A percentile compares a stretch with the other conserved stretches of the same genome.
These are phyloP conservation scores for Trametes cinnabarina DNA, from an alignment of 768 basidiomycete genomes.

Conservation along the genomic window DNA sequence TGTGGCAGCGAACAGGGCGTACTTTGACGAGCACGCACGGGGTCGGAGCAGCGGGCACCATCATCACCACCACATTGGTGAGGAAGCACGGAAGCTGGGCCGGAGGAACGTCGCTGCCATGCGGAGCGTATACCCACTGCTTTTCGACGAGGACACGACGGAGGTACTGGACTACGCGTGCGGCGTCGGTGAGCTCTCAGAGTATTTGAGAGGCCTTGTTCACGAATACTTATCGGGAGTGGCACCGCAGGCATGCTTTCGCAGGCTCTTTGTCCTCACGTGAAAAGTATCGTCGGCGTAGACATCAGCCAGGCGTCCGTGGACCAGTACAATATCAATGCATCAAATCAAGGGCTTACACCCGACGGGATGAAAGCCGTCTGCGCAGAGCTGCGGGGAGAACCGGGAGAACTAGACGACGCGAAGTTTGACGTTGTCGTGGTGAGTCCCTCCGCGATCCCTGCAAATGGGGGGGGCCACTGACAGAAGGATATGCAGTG, in stretches of 20 bases:
- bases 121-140: slow-evolving; percentile 23
- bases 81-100: slow-evolving; percentile 18
- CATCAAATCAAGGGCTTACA: slow-evolving; percentile 58
- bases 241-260: slow-evolving; percentile 57
- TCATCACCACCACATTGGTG: not conserved
- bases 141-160: slow-evolving; percentile 56
- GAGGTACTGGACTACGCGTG: slow-evolving; percentile 73
- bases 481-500: slow-evolving; percentile 46
- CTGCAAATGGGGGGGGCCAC: no score
- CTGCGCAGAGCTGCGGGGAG: slow-evolving; percentile 51
- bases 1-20: not conserved
- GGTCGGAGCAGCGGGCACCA: not conserved
- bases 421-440: slow-evolving; percentile 67
- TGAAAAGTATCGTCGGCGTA: slow-evolving; percentile 65
- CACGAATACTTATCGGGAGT: not conserved
- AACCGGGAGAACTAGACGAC: slow-evolving; percentile 48
- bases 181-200: slow-evolving; percentile 51
- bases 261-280: slow-evolving; percentile 57
- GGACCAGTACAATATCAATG: slow-evolving; percentile 59
- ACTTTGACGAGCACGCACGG: slow-evolving; percentile 1
- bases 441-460: slow-evolving; percentile 41
- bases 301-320: slow-evolving; percentile 76
- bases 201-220: not conserved
- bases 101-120: slow-evolving; percentile 32
- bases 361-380: slow-evolving; percentile 69